phyloP scores from a whole-genome alignment of 2,329 filamentous ascomycete species.

The Trichoderma sp. region DNA sequence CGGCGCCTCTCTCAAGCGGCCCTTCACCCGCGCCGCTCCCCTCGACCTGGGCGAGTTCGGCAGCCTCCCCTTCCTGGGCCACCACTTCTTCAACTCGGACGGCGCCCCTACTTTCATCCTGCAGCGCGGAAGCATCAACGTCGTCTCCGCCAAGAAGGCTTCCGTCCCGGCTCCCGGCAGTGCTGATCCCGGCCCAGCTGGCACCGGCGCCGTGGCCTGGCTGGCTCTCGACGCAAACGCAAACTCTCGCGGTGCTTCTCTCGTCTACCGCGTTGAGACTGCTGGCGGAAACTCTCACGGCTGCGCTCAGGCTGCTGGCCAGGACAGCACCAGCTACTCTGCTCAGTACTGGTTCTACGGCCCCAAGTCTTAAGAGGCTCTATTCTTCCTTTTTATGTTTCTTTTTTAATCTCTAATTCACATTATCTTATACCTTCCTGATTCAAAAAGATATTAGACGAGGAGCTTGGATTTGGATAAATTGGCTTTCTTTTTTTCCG shows the following conservation, averaged over 20 bases:
- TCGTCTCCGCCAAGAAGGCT: conserved; percentile 54
- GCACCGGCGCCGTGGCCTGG: conserved; percentile 60
- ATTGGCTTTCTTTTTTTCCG: neutral
- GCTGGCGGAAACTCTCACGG: conserved; percentile 53
- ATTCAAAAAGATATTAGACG: conserved; percentile 1
- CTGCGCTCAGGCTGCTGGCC: conserved; percentile 47
- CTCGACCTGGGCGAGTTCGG: conserved; percentile 45
- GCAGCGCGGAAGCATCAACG: conserved; percentile 42
- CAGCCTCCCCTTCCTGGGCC: conserved; percentile 56
- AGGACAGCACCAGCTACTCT: conserved; percentile 58
- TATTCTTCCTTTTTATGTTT: neutral
- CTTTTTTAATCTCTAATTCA: neutral
- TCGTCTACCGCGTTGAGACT: conserved; percentile 60
- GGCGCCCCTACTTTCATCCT: conserved; percentile 65
- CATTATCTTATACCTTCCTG: neutral
- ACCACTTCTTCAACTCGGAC: conserved; percentile 66
- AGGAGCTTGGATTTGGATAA: neutral
- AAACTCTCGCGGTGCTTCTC: conserved; percentile 43
- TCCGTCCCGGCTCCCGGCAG: conserved; percentile 55
- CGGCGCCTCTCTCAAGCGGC: conserved; percentile 50
- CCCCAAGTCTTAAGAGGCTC: conserved; percentile 33
- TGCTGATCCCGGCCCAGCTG: conserved; percentile 51
- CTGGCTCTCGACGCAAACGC: conserved; percentile 52
- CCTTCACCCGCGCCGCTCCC: conserved; percentile 49
- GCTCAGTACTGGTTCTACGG: conserved; percentile 64